Evolutionary conservation across 805 yeast species (phyloP).

Genomic region (Candida palmyrensis): DNA sequence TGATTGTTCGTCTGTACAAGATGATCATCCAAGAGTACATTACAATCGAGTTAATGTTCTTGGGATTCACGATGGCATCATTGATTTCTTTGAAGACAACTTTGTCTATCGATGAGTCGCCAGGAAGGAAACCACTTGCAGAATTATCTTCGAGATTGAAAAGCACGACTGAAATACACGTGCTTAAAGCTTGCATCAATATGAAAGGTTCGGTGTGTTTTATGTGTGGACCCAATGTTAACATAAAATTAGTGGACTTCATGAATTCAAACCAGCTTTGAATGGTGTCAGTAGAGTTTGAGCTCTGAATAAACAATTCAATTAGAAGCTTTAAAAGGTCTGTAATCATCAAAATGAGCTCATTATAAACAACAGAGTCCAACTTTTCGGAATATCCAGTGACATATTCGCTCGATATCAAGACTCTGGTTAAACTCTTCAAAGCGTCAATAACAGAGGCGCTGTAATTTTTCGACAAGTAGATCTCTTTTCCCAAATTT

Average conservation of each 20-base stretch:
- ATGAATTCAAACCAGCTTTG: constrained; percentile 53
- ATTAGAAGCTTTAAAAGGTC: constrained; percentile 34
- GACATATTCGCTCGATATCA: constrained; percentile 6
- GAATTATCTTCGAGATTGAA: constrained; percentile 52
- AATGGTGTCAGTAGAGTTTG: constrained; percentile 28
- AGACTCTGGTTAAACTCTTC: constrained; percentile 3
- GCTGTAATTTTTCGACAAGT: constrained; percentile 26
- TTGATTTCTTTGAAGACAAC: constrained; percentile 38
- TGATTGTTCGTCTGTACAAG: constrained; percentile 45
- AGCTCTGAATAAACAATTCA: constrained; percentile 33
- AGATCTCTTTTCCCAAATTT: constrained; percentile 35
- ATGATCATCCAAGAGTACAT: constrained; percentile 66
- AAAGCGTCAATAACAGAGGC: constrained; percentile 15
- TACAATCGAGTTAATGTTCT: constrained; percentile 42
- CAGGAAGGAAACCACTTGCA: constrained; percentile 29
- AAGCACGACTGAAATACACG: constrained; percentile 46
- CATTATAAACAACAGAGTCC: constrained; percentile 23
- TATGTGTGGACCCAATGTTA: constrained; percentile 20
- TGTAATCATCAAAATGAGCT: constrained; percentile 24
- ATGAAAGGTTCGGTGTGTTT: constrained; percentile 20
- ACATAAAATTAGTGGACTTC: constrained; percentile 25
- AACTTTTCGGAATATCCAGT: constrained; percentile 12
- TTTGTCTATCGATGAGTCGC: constrained; percentile 32
- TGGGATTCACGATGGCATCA: constrained; percentile 27
- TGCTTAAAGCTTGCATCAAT: constrained; percentile 41